These are phyloP conservation scores for Irpex rosettiformis DNA, from an alignment of 1,284 basidiomycete genomes.

Conservation along the genomic window DNA sequence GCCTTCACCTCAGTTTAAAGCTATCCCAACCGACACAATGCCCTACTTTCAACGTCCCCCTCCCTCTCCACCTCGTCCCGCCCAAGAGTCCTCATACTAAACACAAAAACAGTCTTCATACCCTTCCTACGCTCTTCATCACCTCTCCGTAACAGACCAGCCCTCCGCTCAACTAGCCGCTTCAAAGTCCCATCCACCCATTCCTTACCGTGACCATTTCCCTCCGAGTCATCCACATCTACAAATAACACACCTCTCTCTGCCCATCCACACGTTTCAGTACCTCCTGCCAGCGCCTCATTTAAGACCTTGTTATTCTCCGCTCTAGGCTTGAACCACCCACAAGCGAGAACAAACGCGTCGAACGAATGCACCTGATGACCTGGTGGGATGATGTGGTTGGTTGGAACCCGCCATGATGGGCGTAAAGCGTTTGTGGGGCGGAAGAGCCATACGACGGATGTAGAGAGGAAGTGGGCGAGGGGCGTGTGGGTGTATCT, in stretches of 20 bases:
- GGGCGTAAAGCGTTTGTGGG: constrained; percentile 18
- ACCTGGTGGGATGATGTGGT: constrained; percentile 19
- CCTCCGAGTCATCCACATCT: constrained; percentile 20
- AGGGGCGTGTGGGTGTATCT: constrained; percentile 2
- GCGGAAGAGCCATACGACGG: constrained; percentile 23
- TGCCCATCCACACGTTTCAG: constrained; percentile 18
- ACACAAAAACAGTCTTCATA: constrained; percentile 19
- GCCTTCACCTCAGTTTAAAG: too few species aligned
- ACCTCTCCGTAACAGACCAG: constrained; percentile 2
- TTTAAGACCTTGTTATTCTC: too few species aligned
- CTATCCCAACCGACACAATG: constrained; percentile 22
- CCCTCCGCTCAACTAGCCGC: constrained; percentile 14
- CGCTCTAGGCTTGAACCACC: too few species aligned
- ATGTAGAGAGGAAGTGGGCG: constrained; percentile 18
- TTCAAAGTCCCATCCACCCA: constrained; percentile 13
- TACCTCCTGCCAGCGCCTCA: neutral
- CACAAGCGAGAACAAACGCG: constrained; percentile 23
- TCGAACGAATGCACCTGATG: constrained; percentile 23
- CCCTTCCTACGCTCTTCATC: neutral
- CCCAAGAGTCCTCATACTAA: constrained; percentile 22
- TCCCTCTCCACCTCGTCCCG: constrained; percentile 17
- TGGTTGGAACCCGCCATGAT: constrained; percentile 21
- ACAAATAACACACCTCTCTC: constrained; percentile 26
- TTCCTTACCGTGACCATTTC: too few species aligned
- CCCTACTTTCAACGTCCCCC: constrained; percentile 14